Percentiles rank a stretch among this genome's conserved stretches.
Evolutionary conservation across 2,329 filamentous ascomycete genomes (phyloP).

Genomic region (Apiospora pterosperma): DNA sequence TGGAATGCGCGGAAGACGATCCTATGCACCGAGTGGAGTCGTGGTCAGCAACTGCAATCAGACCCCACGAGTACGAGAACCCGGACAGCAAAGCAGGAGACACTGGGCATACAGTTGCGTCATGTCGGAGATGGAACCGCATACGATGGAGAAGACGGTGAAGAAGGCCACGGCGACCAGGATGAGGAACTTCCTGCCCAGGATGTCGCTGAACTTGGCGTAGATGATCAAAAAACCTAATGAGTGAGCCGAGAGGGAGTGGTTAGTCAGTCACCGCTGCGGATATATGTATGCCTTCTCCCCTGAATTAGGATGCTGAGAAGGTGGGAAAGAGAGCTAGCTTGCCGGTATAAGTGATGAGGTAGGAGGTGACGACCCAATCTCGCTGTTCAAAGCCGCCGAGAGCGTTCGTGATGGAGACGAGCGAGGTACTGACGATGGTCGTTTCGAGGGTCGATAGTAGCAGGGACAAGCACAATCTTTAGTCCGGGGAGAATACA

Average conservation of each 20-base stretch:
- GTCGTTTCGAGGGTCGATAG: constrained; percentile 45
- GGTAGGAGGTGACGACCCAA: constrained; percentile 45
- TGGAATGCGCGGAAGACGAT: constrained; percentile 37
- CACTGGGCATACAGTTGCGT: constrained; percentile 23
- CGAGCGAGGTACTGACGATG: constrained; percentile 48
- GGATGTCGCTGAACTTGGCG: constrained; percentile 43
- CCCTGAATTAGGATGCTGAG: neutral
- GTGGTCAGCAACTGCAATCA: neutral
- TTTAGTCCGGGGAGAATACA: neutral
- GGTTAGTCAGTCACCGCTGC: neutral
- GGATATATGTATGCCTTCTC: too few relatives aligned
- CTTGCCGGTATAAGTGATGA: constrained; percentile 44
- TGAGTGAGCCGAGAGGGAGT: neutral
- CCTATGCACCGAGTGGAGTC: constrained; percentile 9
- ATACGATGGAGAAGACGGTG: constrained; percentile 36
- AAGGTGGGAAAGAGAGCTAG: neutral
- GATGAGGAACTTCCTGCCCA: constrained; percentile 37
- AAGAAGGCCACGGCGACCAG: constrained; percentile 35
- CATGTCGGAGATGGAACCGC: constrained; percentile 32
- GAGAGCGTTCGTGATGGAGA: constrained; percentile 37
- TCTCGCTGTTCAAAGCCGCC: constrained; percentile 17
- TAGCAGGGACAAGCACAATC: constrained; percentile 28
- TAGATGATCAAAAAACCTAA: constrained; percentile 35
- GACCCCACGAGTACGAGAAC: neutral
- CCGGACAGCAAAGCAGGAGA: neutral